Percentiles rank a stretch among this genome's conserved stretches.
These are phyloP conservation scores for Ilex asprella DNA, from an alignment of 257 asterid species.

Conservation along the genomic window DNA sequence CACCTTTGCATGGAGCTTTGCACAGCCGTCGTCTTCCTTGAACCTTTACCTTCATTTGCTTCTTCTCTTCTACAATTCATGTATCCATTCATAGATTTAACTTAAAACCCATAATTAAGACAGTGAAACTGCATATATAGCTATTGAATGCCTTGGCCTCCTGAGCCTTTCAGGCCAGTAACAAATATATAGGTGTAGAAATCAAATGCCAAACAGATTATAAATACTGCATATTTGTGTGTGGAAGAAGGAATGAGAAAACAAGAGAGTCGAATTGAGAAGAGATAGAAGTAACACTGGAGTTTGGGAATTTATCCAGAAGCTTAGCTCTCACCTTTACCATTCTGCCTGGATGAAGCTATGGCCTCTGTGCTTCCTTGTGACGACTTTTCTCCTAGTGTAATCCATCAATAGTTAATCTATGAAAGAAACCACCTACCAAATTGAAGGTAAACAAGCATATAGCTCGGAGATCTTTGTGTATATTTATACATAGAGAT, in stretches of 20 bases:
- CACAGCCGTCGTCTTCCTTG: conserved; percentile 88
- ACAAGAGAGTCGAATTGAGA: neutral
- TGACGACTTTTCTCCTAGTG: too few relatives aligned
- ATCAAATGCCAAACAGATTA: neutral
- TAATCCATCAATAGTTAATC: too few relatives aligned
- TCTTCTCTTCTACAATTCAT: conserved; percentile 38
- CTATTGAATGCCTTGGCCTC: neutral
- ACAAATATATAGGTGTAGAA: neutral
- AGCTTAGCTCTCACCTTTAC: too few relatives aligned
- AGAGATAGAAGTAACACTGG: neutral
- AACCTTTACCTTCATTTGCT: conserved; percentile 51
- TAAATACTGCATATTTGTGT: neutral
- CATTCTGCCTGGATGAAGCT: too few relatives aligned
- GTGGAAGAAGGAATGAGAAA: neutral
- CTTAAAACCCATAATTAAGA: conserved; percentile 6
- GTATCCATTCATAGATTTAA: conserved; percentile 11
- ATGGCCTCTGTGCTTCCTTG: too few relatives aligned
- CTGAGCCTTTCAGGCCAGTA: neutral
- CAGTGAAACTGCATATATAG: neutral
- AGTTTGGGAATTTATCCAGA: too few relatives aligned
- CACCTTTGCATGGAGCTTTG: conserved; percentile 39
- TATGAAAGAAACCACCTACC: too few relatives aligned
- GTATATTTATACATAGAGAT: conserved; percentile 10
- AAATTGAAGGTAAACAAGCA: too few relatives aligned
- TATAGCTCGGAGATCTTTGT: neutral